Evolutionary conservation across 2,329 filamentous ascomycete genomes (phyloP).

Genomic region (Colletotrichum sp.): DNA sequence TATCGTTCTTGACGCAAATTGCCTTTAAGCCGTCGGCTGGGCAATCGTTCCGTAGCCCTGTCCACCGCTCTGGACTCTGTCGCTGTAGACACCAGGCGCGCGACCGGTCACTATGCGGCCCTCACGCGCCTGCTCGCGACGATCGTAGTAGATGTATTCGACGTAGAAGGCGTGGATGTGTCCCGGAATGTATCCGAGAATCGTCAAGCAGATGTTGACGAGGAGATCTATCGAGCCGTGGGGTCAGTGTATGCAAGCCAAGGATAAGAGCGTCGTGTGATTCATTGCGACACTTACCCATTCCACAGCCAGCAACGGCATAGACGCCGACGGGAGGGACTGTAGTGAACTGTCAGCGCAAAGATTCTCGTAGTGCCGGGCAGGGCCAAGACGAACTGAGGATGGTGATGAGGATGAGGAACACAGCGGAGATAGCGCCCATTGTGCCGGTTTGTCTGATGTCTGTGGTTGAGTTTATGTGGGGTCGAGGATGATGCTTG

Average conservation of each 20-base stretch:
- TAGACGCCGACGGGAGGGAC: constrained; percentile 71
- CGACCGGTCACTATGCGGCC: constrained; percentile 58
- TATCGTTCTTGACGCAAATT: not conserved
- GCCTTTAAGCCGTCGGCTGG: constrained; percentile 2
- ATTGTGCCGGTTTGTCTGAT: constrained; percentile 38
- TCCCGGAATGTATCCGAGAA: constrained; percentile 76
- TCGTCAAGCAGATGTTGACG: constrained; percentile 70
- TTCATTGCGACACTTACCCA: constrained; percentile 38
- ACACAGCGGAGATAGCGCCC: constrained; percentile 52
- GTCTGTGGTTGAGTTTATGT: not conserved
- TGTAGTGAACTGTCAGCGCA: constrained; percentile 38
- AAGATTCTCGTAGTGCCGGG: not conserved
- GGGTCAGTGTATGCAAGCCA: not conserved
- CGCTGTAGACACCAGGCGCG: constrained; percentile 74
- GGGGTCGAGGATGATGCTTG: constrained; percentile 13
- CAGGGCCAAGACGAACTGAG: constrained; percentile 51
- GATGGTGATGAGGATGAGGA: constrained; percentile 57
- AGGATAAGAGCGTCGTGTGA: not conserved
- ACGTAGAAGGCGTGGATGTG: constrained; percentile 83
- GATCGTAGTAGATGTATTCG: constrained; percentile 83
- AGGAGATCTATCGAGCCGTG: constrained; percentile 53
- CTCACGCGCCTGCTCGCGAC: constrained; percentile 64
- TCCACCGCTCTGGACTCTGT: constrained; percentile 71
- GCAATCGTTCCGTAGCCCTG: constrained; percentile 62
- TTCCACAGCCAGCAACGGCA: constrained; percentile 67